Base-by-base conservation (phyloP, 2,329 filamentous ascomycete genomes). In the Calycina herbarum region DNA sequence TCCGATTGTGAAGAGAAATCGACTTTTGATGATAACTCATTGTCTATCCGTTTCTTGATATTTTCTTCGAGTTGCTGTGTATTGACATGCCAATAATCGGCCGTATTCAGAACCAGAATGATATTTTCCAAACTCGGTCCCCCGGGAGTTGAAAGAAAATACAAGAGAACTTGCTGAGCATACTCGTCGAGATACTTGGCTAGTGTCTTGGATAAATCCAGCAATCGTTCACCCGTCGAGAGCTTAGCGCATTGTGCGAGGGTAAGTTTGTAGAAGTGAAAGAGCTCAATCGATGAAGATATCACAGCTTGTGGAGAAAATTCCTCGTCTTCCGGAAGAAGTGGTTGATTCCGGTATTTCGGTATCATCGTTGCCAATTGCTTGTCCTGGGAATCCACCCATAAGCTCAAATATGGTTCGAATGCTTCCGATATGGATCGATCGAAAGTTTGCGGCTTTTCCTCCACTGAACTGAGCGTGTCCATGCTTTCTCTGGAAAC, bases 111-210 rank as follows among this genome's bases (percentile, higher is more conserved):
- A 0, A 98, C 93, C 3, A 96, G 81, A 15, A 97, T 85, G 3
- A 91, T 86, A 68, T 97, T 91, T 73, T 97, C 89, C 1, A 95
- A 74, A 3, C 82, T 78, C 1, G 85, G 81, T 74, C 78, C 91
- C 11, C 71, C 72, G 10, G 74, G 68, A 29, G 64, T 59, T 70
- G 88, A 86, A 6, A 89, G 75, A 67, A 91, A 89, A 69, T 89
- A 85, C 17, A 96, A 84, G 6, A 99, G 82, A 2, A 99, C 93
- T 72, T 96, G 92, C 75, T 98, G 94, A 0, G 94, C 92, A 76
- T 99, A 99, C 73, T 95, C 91, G 76, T 99, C 95, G 0, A 99
- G 82, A 73, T 99, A 97, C 75, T 94, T 97, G 11, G 92, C 93
- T 72, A 99, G 88, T 0, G 90, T 94, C 72, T 85, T 91, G 0